A percentile compares a stretch with the other conserved stretches of the same genome.
Conservation (phyloP, 148 eudicot species). For the Fagopyrum homotropicum region DNA sequence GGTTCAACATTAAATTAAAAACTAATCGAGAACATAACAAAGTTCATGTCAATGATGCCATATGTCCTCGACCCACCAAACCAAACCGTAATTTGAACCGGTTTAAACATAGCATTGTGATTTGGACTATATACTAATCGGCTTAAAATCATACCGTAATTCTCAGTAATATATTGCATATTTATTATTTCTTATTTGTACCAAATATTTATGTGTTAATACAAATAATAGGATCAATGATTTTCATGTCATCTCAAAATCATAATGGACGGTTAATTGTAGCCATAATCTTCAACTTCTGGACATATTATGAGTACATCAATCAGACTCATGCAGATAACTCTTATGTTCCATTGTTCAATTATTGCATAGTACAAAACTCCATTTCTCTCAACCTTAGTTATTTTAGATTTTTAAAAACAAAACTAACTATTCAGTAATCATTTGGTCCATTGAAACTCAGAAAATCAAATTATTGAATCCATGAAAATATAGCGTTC, state of each 20-base stretch:
- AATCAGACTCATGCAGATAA: neutral
- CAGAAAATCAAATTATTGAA: neutral
- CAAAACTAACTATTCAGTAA: neutral
- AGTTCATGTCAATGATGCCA: no score
- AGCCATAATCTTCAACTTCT: neutral
- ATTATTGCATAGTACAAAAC: neutral
- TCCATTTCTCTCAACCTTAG: neutral
- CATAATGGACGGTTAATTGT: neutral
- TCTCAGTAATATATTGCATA: no score
- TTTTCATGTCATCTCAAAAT: neutral
- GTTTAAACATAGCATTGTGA: no score
- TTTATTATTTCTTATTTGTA: no score
- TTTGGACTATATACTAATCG: no score
- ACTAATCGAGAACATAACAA: no score
- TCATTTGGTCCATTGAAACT: conserved; percentile 5
- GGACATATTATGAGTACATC: neutral
- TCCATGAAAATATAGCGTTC: neutral
- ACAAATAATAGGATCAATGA: neutral
- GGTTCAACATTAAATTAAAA: no score
- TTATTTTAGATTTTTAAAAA: neutral
- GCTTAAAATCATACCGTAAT: no score
- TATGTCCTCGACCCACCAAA: no score
- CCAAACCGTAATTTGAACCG: no score
- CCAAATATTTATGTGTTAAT: no score
- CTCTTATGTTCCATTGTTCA: neutral